These are phyloP conservation scores for Penicillium concentricum DNA, from an alignment of 2,329 filamentous ascomycete genomes.

Conservation along the genomic window DNA sequence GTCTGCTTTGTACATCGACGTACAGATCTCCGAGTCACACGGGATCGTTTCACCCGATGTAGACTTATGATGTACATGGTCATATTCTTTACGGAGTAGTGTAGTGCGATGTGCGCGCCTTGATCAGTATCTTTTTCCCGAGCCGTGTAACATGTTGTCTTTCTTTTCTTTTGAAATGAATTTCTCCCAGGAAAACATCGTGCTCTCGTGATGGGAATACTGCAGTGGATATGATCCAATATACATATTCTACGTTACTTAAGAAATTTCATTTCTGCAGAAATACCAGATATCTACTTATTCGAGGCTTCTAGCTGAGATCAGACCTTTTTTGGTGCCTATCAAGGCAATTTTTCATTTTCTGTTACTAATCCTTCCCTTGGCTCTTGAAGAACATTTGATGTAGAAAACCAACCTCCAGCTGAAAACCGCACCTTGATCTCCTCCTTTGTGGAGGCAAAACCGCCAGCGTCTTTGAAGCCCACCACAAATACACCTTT, in stretches of 20 bases:
- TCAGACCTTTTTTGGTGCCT: background rate
- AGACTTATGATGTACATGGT: background rate
- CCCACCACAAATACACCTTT: no score
- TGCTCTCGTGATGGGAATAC: background rate
- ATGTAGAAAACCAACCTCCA: background rate
- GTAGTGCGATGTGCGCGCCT: background rate
- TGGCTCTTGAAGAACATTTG: background rate
- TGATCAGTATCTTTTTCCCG: conserved; percentile 5
- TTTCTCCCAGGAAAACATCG: background rate
- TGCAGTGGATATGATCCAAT: no score
- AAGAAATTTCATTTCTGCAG: background rate
- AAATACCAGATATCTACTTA: background rate
- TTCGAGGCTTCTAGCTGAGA: background rate
- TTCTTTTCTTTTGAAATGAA: background rate
- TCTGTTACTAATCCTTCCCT: background rate
- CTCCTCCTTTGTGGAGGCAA: no score
- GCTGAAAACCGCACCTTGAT: no score
- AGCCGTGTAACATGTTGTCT: background rate
- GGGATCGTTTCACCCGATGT: conserved; percentile 21
- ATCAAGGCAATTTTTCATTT: background rate
- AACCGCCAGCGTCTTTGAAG: no score
- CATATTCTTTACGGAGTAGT: background rate
- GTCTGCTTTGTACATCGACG: conserved; percentile 6
- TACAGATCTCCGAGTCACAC: background rate
- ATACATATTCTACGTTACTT: background rate